Evolutionary conservation across 129 eudicot genomes (phyloP).

Genomic region (Lonicera japonica): DNA sequence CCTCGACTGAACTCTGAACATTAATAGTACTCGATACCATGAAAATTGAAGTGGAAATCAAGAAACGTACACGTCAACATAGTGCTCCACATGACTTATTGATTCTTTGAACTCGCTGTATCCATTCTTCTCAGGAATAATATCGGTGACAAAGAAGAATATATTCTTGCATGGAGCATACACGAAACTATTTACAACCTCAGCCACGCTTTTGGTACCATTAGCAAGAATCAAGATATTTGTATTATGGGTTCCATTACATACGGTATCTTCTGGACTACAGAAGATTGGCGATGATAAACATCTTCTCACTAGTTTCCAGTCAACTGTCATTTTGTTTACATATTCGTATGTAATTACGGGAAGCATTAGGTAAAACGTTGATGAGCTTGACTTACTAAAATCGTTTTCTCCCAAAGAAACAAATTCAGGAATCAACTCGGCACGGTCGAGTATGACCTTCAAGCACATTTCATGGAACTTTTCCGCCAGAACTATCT

Average conservation of each 20-base stretch:
- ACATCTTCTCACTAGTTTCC: conserved; percentile 68
- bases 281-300: conserved; percentile 75
- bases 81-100: conserved; percentile 51
- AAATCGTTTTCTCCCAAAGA: conserved; percentile 34
- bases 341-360: conserved; percentile 22
- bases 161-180: conserved; percentile 75
- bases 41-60: conserved; percentile 11
- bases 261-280: conserved; percentile 20
- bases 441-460: conserved; percentile 68
- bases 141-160: conserved; percentile 70
- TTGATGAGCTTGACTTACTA: conserved; percentile 33
- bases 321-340: conserved; percentile 54
- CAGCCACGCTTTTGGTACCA: conserved; percentile 40
- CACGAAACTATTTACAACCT: conserved; percentile 62
- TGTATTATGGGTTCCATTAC: conserved; percentile 2
- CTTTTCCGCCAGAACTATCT: conserved; percentile 65
- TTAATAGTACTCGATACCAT: no score
- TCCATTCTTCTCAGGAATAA: conserved; percentile 47
- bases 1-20: no score
- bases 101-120: conserved; percentile 42
- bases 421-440: conserved; percentile 47
- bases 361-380: conserved; percentile 78
- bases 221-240: conserved; percentile 58
- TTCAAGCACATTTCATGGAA: conserved; percentile 85
- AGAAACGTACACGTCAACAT: conserved; percentile 45